These are phyloP conservation scores for Annulohypoxylon truncatum DNA, from an alignment of 2,329 filamentous ascomycete species.

Conservation along the genomic window DNA sequence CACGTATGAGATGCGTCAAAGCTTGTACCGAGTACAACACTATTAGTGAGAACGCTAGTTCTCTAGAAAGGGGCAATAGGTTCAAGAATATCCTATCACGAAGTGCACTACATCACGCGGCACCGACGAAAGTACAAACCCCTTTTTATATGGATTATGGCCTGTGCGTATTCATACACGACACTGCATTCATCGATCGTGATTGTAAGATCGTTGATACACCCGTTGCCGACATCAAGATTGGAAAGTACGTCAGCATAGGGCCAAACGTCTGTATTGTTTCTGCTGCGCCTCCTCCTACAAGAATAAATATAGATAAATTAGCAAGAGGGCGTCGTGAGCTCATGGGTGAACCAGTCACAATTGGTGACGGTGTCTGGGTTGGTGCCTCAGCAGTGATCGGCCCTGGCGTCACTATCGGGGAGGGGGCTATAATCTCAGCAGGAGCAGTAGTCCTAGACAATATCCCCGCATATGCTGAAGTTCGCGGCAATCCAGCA, in stretches of 20 bases:
- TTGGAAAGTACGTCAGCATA: constrained; percentile 49
- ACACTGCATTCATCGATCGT: constrained; percentile 51
- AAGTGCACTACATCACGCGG: background rate
- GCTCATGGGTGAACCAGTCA: background rate
- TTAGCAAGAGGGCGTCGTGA: background rate
- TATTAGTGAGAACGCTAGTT: background rate
- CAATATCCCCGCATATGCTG: constrained; percentile 3
- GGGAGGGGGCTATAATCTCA: background rate
- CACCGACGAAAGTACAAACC: constrained; percentile 42
- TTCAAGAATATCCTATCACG: constrained; percentile 3
- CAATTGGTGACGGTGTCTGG: constrained; percentile 4
- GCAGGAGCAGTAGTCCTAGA: constrained; percentile 11
- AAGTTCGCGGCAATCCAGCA: constrained; percentile 17
- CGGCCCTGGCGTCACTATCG: constrained; percentile 19
- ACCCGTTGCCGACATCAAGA: constrained; percentile 50
- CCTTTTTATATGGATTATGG: constrained; percentile 52
- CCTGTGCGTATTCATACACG: constrained; percentile 47
- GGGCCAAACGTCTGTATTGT: constrained; percentile 49
- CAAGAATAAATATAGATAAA: background rate
- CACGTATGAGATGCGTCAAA: background rate
- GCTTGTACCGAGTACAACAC: constrained; percentile 17
- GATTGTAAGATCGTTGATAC: constrained; percentile 52
- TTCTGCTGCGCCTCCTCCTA: constrained; percentile 13
- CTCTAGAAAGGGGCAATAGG: background rate
- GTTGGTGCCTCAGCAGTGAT: constrained; percentile 17